A percentile compares a stretch with the other conserved stretches of the same genome.
phyloP scores from a whole-genome alignment of 148 eudicot species.

The Nyssa sinensis region DNA sequence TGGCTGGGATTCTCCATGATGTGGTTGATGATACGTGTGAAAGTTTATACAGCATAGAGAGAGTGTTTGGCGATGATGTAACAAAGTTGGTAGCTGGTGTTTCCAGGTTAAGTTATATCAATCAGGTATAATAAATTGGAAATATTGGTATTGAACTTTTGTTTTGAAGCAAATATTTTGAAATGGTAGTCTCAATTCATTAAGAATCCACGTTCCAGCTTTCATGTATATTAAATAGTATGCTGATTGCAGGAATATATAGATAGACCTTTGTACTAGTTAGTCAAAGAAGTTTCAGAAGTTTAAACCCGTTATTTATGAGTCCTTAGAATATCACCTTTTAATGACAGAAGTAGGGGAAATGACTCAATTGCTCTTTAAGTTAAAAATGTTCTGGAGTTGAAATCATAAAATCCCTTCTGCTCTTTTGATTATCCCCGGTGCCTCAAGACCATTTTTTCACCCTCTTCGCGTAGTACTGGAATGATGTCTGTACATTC shows the following conservation, averaged over 20 bases:
- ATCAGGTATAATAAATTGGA: slow-evolving; percentile 56
- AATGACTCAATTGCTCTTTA: background rate
- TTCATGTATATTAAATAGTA: background rate
- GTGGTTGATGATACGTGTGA: slow-evolving; percentile 87
- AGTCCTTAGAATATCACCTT: background rate
- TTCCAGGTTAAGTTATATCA: slow-evolving; percentile 84
- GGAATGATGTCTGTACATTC: background rate
- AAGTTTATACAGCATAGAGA: slow-evolving; percentile 49
- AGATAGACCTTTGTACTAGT: background rate
- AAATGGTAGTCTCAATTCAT: background rate
- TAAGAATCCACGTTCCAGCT: background rate
- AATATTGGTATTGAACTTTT: background rate
- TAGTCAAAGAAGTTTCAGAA: background rate
- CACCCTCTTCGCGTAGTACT: background rate
- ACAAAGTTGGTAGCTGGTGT: slow-evolving; percentile 89
- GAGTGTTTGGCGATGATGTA: slow-evolving; percentile 73
- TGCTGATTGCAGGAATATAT: background rate
- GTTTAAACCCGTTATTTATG: background rate
- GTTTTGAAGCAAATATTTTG: background rate
- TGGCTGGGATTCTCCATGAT: slow-evolving; percentile 94
- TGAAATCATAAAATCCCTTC: background rate
- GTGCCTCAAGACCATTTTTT: background rate
- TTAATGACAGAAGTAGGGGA: background rate
- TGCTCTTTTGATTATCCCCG: background rate
- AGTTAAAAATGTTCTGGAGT: background rate